Evolutionary conservation across 2,329 filamentous ascomycete species (phyloP), one percentile per base, ranked within the genome.

Genomic region (Gnomoniopsis sp.): DNA sequence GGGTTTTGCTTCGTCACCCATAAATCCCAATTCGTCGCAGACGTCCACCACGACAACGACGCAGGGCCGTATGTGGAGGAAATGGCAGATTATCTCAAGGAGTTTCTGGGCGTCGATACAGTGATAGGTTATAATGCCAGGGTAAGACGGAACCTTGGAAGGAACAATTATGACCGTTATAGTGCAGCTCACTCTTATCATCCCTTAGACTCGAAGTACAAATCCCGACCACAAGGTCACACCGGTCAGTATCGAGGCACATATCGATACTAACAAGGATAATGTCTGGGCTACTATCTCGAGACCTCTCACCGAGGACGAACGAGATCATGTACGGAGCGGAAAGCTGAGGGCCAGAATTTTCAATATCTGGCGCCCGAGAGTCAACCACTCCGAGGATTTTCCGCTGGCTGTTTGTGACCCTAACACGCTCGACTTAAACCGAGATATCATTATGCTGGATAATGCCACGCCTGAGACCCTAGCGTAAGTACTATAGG

Each of bases 321-420:
- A 55, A 33, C 30, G 52, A 36, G 52, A 55, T 3, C 52, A 33
- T 4, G 43, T 55, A 15, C 52, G 52, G 3, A 38, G 43, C 26
- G 52, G 52, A 21, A 26, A 55, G 41, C n/a, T 48, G n/a, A 55
- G 52, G 52, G 52, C 52, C 19, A 55, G 52, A 14, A 14, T 55
- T 14, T 55, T 55, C 52, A 55, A 55, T 19, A 55, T 55, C 52
- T 55, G 52, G 52, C 52, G 52, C 52, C 52, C 52, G 19, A 44
- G 52, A 11, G 52, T 55, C 19, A 55, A 34, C 14, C 52, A 55
- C 43, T 6, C 52, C 14, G 52, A 55, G 41, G 52, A 55, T 17
- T 55, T 55, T 14, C 52, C 52, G 6, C 52, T 55, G 43, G 52
- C 52, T 14, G 52, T 55, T 19, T 55, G 52, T 46, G 43, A 55